Percentiles rank a stretch among this genome's conserved stretches.
Conservation (phyloP, 2,329 filamentous ascomycete species). For the Dactylellina cionopaga region DNA sequence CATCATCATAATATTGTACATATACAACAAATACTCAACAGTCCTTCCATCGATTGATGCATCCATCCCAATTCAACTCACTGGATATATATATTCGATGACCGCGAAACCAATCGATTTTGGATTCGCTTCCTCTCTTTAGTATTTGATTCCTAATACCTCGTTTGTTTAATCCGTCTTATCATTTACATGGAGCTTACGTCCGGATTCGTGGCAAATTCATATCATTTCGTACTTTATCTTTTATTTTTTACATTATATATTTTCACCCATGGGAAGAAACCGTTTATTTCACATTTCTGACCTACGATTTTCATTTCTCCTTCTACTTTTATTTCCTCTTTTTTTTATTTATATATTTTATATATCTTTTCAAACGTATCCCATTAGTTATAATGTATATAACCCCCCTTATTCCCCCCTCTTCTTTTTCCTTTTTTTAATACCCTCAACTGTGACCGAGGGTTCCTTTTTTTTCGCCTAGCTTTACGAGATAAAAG, state of each 20-base stretch:
- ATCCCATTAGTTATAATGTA: background rate
- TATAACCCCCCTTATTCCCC: too few species aligned
- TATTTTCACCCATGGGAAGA: too few species aligned
- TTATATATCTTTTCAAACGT: background rate
- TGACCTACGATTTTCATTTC: too few species aligned
- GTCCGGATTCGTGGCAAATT: too few species aligned
- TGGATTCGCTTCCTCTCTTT: too few species aligned
- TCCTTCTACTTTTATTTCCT: background rate
- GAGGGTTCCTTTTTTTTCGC: too few species aligned
- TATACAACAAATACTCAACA: background rate
- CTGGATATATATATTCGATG: background rate
- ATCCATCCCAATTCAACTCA: background rate
- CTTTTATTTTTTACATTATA: conserved; percentile 25
- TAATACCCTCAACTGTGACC: too few species aligned
- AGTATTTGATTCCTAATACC: background rate
- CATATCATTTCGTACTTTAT: background rate
- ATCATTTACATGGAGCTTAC: conserved; percentile 12
- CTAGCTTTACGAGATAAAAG: too few species aligned
- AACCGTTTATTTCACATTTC: too few species aligned
- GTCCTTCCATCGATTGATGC: background rate
- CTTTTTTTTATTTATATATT: conserved; percentile 6
- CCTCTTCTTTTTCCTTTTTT: too few species aligned
- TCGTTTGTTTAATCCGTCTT: background rate
- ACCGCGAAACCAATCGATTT: background rate
- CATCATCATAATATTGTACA: background rate